Percentiles rank a stretch among this genome's conserved stretches.
phyloP scores from a whole-genome alignment of 108 stramenopile species.

The Nitzschia sp. region DNA sequence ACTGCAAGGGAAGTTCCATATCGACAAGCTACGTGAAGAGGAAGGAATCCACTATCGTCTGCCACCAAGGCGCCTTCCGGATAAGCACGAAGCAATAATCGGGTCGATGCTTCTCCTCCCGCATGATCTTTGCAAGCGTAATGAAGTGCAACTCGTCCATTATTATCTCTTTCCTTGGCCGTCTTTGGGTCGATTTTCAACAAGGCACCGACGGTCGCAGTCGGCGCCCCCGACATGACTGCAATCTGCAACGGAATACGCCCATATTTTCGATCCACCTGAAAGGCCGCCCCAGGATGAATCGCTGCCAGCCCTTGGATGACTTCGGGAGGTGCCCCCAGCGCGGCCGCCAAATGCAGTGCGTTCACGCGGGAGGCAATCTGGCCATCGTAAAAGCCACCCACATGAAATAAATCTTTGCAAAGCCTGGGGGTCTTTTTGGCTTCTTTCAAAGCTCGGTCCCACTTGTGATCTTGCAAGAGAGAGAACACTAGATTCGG shows the following conservation, averaged over 20 bases:
- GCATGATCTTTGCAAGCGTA: conserved; percentile 19
- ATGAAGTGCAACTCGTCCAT: conserved; percentile 16
- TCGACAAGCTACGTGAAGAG: conserved; percentile 28
- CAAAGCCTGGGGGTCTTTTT: conserved; percentile 6
- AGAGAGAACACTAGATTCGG: conserved; percentile 2
- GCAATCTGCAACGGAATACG: conserved; percentile 19
- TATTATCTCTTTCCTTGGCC: neutral
- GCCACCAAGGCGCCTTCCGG: conserved; percentile 8
- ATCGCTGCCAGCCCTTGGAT: conserved; percentile 3
- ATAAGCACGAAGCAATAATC: conserved; percentile 4
- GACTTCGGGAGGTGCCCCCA: conserved; percentile 14
- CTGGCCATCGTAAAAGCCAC: conserved; percentile 18
- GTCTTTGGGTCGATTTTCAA: conserved; percentile 8
- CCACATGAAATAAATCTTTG: neutral
- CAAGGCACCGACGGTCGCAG: neutral
- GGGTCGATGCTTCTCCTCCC: neutral
- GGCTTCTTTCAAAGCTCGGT: conserved; percentile 10
- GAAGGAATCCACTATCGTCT: conserved; percentile 21
- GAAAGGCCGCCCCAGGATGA: neutral
- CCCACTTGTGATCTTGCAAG: conserved; percentile 16
- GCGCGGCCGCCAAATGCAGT: conserved; percentile 10
- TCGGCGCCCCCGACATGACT: neutral
- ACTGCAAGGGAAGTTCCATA: neutral
- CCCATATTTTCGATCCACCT: conserved; percentile 6
- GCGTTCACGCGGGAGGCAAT: conserved; percentile 12